Evolutionary conservation across 2,329 filamentous ascomycete species (phyloP), one percentile per base, ranked within the genome.

Genomic region (Phyllosticta citrichinensis): DNA sequence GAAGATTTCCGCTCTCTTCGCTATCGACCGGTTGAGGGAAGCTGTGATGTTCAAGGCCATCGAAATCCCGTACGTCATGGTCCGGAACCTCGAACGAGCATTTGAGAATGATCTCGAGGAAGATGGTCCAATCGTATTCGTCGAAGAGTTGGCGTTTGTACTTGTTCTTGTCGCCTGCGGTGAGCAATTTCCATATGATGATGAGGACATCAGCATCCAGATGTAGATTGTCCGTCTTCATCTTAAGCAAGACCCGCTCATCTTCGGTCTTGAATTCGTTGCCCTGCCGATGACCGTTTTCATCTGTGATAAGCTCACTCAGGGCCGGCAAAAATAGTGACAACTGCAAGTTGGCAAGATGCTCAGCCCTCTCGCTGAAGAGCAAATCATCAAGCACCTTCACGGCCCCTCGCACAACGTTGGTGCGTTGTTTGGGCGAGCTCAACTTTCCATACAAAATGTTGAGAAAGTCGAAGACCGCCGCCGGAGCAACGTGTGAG

Each of bases 401-500:
- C 30, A 89, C 73, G 1, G 85, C 81, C 3, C 85, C 85, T 30
- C 85, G 80, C 19, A 87, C 63, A 3, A 68, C 67, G 30, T 70
- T 71, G 68, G 24, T 69, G 67, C 60, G 56, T 68, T 70, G 53
- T 73, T 65, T 50, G 75, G 58, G 5, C 64, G 65, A 30, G 68
- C 58, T 79, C 78, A 52, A 79, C 79, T 24, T 88, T 74, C 60
- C 60, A 20, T 62, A 24, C 24, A 62, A 35, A 12, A 86, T 81
- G 60, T 86, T 82, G 33, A 90, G 76, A 22, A 90, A 73, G 24
- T 87, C 81, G 60, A 83, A 80, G 54, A 91, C 80, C 1, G 86
- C 86, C 40, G 82, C 83, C 64, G 88, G 86, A 20, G 87, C 87
- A 64, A 89, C 84, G 69, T 91, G 87, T 1, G 88, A 91, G 67